Evolutionary conservation across 2,329 filamentous ascomycete genomes (phyloP).

Genomic region (Fonsecaea erecta): DNA sequence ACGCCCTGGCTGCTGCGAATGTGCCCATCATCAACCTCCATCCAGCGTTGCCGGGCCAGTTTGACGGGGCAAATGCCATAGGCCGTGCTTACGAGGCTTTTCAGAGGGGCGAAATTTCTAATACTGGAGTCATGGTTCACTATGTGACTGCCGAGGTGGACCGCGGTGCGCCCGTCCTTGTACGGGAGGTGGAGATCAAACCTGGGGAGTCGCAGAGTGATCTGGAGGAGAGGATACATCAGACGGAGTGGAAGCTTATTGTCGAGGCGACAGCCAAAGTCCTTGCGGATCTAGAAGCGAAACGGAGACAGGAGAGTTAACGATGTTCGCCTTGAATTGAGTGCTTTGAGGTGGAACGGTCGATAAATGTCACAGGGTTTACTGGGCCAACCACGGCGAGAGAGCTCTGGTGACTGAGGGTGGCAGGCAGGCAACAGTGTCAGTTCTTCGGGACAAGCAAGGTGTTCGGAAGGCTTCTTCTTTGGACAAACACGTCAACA

Average conservation of each 20-base stretch:
- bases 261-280: constrained; percentile 70
- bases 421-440: not conserved
- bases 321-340: not conserved
- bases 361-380: not conserved
- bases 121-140: constrained; percentile 86
- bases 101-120: constrained; percentile 66
- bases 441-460: constrained; percentile 11
- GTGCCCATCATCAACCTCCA: constrained; percentile 82
- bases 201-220: constrained; percentile 67
- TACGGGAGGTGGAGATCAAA: constrained; percentile 69
- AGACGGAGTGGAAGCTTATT: constrained; percentile 76
- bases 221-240: constrained; percentile 75
- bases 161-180: constrained; percentile 73
- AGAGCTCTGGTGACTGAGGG: not conserved
- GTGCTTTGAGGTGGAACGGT: not conserved
- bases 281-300: constrained; percentile 43
- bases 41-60: constrained; percentile 73
- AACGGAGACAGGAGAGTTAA: constrained; percentile 24
- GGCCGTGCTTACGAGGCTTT: constrained; percentile 77
- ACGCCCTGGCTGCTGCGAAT: constrained; percentile 65
- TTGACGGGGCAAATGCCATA: constrained; percentile 79
- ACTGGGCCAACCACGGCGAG: not conserved
- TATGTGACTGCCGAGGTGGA: constrained; percentile 82
- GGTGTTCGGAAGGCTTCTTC: constrained; percentile 14
- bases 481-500: constrained; percentile 1